Evolutionary conservation across 1,284 basidiomycete genomes (phyloP).

Genomic region (Pholiota adiposa): DNA sequence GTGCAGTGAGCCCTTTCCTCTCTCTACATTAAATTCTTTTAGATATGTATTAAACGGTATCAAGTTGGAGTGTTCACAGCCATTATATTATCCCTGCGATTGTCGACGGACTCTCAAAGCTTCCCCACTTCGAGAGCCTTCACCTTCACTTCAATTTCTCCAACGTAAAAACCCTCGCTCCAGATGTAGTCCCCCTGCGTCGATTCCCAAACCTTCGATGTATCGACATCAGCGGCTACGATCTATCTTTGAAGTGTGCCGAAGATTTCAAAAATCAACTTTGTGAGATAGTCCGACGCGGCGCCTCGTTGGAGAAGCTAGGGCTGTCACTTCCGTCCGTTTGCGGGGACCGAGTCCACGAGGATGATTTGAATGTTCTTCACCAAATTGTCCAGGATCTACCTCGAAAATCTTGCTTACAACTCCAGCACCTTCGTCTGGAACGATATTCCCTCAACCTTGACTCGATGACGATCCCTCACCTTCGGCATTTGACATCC

Average conservation of each 20-base stretch:
- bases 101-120: conserved; percentile 1
- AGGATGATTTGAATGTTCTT: neutral
- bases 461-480: conserved; percentile 4
- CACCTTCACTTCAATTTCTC: conserved; percentile 3
- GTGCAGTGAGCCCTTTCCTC: conserved; percentile 8
- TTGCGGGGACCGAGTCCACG: neutral
- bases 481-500: neutral
- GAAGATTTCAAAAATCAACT: neutral
- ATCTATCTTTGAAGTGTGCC: neutral
- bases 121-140: conserved; percentile 5
- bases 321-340: neutral
- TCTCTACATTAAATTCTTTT: neutral
- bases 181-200: conserved; percentile 1
- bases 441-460: conserved; percentile 5
- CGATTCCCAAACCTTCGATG: conserved; percentile 1
- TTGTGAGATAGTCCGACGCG: neutral
- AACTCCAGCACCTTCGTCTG: conserved; percentile 5
- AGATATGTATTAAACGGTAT: neutral
- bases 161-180: neutral
- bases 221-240: neutral
- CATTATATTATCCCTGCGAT: conserved; percentile 1
- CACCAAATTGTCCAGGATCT: neutral
- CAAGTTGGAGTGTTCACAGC: conserved; percentile 3
- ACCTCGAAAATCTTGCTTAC: neutral
- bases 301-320: neutral